Conservation (phyloP, 306 rosid genomes). For the Sesbania bispinosa region DNA sequence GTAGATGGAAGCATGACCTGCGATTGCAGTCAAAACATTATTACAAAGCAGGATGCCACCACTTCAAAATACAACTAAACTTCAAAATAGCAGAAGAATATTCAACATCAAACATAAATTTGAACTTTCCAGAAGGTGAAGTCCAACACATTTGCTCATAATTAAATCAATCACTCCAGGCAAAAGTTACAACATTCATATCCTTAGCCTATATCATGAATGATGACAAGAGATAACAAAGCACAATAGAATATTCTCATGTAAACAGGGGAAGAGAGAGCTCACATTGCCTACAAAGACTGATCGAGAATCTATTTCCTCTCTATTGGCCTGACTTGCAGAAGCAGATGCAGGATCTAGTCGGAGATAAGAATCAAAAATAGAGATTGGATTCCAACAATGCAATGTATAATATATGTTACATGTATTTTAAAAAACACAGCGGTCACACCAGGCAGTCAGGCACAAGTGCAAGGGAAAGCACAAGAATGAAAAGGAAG, state of each 20-base stretch:
- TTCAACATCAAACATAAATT: constrained; percentile 6
- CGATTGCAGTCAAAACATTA: constrained; percentile 48
- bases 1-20: constrained; percentile 58
- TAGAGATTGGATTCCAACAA: constrained; percentile 3
- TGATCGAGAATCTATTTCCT: constrained; percentile 80
- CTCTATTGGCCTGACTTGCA: constrained; percentile 63
- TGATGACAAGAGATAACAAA: background rate
- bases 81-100: constrained; percentile 10
- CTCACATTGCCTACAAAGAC: constrained; percentile 92
- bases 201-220: background rate
- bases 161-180: constrained; percentile 16
- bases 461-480: background rate
- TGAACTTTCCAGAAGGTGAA: background rate
- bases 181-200: background rate
- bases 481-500: background rate
- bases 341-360: constrained; percentile 62
- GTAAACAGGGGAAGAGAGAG: constrained; percentile 24
- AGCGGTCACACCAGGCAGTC: background rate
- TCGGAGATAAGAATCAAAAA: constrained; percentile 24
- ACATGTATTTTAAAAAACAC: no score
- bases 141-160: background rate
- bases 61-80: constrained; percentile 15
- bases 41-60: constrained; percentile 35
- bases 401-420: no score
- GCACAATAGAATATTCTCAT: constrained; percentile 11